phyloP scores from a whole-genome alignment of 2,329 filamentous ascomycete species.

The Aspergillus intermedius region DNA sequence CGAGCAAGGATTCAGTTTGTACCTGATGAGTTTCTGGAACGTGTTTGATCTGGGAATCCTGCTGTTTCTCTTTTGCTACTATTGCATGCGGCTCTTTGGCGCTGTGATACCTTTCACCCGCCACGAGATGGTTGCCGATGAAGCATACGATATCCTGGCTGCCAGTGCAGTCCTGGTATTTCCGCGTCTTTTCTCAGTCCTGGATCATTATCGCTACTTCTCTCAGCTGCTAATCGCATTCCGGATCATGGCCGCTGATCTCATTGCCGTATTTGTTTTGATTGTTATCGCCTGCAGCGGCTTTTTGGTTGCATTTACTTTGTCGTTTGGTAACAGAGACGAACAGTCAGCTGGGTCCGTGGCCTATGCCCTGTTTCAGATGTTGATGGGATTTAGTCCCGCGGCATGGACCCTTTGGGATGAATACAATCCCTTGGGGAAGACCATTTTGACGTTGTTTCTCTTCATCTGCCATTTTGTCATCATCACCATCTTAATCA shows the following conservation, averaged over 20 bases:
- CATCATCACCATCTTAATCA: slow-evolving; percentile 88
- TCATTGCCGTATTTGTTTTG: slow-evolving; percentile 75
- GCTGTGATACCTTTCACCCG: slow-evolving; percentile 70
- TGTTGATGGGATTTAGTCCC: slow-evolving; percentile 92
- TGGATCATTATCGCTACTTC: slow-evolving; percentile 95
- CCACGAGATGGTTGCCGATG: slow-evolving; percentile 64
- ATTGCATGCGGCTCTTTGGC: slow-evolving; percentile 80
- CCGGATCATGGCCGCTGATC: slow-evolving; percentile 83
- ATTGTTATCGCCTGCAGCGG: slow-evolving; percentile 86
- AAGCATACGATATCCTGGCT: slow-evolving; percentile 90
- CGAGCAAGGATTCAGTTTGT: slow-evolving; percentile 91
- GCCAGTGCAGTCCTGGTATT: slow-evolving; percentile 85
- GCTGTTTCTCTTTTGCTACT: slow-evolving; percentile 78
- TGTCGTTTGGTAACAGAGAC: slow-evolving; percentile 61
- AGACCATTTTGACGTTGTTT: slow-evolving; percentile 69
- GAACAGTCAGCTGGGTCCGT: slow-evolving; percentile 63
- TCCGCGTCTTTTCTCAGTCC: slow-evolving; percentile 81
- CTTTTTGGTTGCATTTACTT: slow-evolving; percentile 89
- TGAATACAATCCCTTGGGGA: slow-evolving; percentile 72
- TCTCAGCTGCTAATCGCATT: slow-evolving; percentile 92
- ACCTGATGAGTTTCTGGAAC: slow-evolving; percentile 98
- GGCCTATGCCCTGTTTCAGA: slow-evolving; percentile 88
- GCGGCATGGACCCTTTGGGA: slow-evolving; percentile 89
- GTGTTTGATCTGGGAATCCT: slow-evolving; percentile 88
- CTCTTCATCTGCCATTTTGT: slow-evolving; percentile 93